These are phyloP conservation scores for Chalaropsis ovoidea DNA, from an alignment of 2,329 filamentous ascomycete species.

Conservation along the genomic window DNA sequence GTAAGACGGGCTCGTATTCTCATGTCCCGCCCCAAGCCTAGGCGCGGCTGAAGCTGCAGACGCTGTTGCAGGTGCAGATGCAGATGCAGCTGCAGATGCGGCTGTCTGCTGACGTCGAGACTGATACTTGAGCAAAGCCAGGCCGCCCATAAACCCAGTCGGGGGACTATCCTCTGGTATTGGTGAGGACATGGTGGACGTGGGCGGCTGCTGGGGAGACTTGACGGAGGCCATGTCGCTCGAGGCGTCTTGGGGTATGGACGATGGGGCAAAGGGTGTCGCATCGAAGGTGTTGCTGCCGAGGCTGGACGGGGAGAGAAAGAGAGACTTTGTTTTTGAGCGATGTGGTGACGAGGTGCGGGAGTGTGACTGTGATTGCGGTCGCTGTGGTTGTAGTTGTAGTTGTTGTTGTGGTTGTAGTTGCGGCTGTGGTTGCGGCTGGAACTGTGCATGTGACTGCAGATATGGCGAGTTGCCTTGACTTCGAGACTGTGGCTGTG, in stretches of 20 bases:
- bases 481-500: slow-evolving; percentile 1
- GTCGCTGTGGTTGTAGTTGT: neutral
- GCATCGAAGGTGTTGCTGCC: slow-evolving; percentile 27
- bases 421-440: slow-evolving; percentile 6
- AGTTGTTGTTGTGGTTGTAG: neutral
- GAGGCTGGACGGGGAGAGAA: slow-evolving; percentile 26
- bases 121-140: slow-evolving; percentile 42
- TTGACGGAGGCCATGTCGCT: slow-evolving; percentile 22
- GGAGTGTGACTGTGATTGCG: neutral
- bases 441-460: slow-evolving; percentile 9
- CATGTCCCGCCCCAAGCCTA: slow-evolving; percentile 5
- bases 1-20: slow-evolving; percentile 22
- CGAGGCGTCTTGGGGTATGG: slow-evolving; percentile 19
- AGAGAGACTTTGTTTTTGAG: slow-evolving; percentile 24
- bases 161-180: slow-evolving; percentile 34
- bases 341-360: slow-evolving; percentile 20
- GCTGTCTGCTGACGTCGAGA: slow-evolving; percentile 34
- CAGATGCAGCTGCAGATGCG: slow-evolving; percentile 16
- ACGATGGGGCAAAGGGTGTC: slow-evolving; percentile 27
- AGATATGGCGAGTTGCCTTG: slow-evolving; percentile 19
- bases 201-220: slow-evolving; percentile 26
- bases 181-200: slow-evolving; percentile 27
- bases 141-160: slow-evolving; percentile 46
- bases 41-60: slow-evolving; percentile 4
- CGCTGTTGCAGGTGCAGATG: neutral